Conservation (phyloP, 345 rosid species). For the Eucalyptus tenuipes region DNA sequence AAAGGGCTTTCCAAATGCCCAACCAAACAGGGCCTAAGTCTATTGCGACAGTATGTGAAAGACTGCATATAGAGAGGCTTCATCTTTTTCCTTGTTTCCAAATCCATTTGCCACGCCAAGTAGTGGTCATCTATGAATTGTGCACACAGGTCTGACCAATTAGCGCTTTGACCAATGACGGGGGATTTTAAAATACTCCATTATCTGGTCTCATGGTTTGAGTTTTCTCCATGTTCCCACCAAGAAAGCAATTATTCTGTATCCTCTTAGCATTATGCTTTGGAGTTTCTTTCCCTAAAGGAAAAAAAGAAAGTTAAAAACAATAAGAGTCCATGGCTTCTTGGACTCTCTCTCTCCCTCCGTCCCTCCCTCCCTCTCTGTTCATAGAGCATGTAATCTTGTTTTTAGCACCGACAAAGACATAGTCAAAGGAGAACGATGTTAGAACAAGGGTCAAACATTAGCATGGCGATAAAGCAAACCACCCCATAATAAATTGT, state of each 20-base stretch:
- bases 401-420: background rate
- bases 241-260: background rate
- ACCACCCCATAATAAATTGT: background rate
- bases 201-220: background rate
- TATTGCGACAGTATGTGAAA: background rate
- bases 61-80: background rate
- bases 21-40: too few species aligned
- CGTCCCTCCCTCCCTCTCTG: background rate
- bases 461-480: background rate
- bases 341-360: background rate
- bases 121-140: background rate
- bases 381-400: background rate
- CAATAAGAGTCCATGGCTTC: slow-evolving; percentile 2
- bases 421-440: slow-evolving; percentile 1
- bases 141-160: background rate
- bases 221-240: background rate
- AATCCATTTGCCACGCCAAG: background rate
- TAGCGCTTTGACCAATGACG: background rate
- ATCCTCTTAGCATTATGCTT: background rate
- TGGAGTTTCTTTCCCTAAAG: background rate
- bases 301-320: background rate
- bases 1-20: too few species aligned
- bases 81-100: background rate
- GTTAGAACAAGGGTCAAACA: slow-evolving; percentile 13
- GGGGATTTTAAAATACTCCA: background rate